A percentile compares a stretch with the other conserved stretches of the same genome.
phyloP scores from a whole-genome alignment of 2,329 filamentous ascomycete genomes.

The Colletotrichum tropicale region DNA sequence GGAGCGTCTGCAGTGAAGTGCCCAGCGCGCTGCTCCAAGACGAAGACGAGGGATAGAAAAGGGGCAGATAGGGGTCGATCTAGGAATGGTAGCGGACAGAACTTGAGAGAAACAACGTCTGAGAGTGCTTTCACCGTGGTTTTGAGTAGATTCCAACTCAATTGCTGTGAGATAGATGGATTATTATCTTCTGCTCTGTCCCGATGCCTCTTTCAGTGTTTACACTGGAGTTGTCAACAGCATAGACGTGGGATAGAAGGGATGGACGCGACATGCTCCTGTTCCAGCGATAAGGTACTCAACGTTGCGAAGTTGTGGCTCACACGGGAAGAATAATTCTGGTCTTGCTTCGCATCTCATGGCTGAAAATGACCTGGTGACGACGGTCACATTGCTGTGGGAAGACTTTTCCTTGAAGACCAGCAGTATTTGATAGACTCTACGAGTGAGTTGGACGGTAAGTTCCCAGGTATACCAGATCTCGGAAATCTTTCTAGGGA shows the following conservation, averaged over 20 bases:
- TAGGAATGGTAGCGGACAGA: background rate
- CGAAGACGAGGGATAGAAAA: background rate
- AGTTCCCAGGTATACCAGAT: too few species aligned
- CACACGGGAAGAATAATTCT: too few species aligned
- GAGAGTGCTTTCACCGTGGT: rapidly evolving
- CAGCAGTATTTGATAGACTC: too few species aligned
- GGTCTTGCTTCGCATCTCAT: background rate
- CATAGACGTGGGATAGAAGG: background rate
- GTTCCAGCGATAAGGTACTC: background rate
- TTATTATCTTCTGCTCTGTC: rapidly evolving
- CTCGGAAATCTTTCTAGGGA: background rate
- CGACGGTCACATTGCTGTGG: too few species aligned
- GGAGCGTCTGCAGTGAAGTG: background rate
- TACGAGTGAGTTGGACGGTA: too few species aligned
- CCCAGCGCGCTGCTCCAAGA: background rate
- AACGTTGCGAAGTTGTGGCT: background rate
- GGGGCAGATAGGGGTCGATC: background rate
- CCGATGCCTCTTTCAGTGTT: background rate
- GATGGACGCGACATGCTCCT: background rate
- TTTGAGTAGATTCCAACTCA: background rate
- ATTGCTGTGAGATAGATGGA: background rate
- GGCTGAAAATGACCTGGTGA: too few species aligned
- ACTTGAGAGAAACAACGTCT: background rate
- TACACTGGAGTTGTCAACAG: background rate
- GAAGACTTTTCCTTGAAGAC: background rate